Percentiles rank a stretch among this genome's conserved stretches.
Conservation (phyloP, 345 rosid genomes). For the Noccaea bulbosa region DNA sequence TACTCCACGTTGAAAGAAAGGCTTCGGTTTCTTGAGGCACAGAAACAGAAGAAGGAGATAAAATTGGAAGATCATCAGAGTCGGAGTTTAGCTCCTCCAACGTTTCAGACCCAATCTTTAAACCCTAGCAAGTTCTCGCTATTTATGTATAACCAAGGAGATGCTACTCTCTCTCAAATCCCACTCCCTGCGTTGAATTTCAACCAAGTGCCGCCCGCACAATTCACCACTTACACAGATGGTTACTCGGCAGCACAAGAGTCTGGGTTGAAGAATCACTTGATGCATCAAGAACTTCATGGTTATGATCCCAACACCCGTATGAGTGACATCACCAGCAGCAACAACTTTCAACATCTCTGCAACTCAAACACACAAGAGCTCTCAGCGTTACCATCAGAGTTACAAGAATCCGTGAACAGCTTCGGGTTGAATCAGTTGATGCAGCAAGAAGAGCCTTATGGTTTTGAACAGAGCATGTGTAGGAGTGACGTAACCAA, state of each 20-base stretch:
- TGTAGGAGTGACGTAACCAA: not conserved
- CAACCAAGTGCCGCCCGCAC: not conserved
- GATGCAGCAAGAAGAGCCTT: not conserved
- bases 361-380: not conserved
- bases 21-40: not conserved
- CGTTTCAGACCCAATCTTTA: not conserved
- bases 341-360: not conserved
- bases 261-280: not conserved
- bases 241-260: not conserved
- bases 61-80: not conserved
- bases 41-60: not conserved
- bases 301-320: not conserved
- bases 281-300: not conserved
- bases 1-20: not conserved
- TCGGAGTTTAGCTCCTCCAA: too few species aligned
- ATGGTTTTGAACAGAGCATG: not conserved
- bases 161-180: slow-evolving; percentile 1
- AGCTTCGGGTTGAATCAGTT: not conserved
- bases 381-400: not conserved
- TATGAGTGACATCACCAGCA: not conserved
- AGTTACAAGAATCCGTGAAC: not conserved
- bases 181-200: slow-evolving; percentile 3
- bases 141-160: slow-evolving; percentile 8
- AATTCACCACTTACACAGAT: not conserved
- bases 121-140: slow-evolving; percentile 33